Base-by-base conservation (phyloP, 441 rosid species). In the Dalechampia spathulata region DNA sequence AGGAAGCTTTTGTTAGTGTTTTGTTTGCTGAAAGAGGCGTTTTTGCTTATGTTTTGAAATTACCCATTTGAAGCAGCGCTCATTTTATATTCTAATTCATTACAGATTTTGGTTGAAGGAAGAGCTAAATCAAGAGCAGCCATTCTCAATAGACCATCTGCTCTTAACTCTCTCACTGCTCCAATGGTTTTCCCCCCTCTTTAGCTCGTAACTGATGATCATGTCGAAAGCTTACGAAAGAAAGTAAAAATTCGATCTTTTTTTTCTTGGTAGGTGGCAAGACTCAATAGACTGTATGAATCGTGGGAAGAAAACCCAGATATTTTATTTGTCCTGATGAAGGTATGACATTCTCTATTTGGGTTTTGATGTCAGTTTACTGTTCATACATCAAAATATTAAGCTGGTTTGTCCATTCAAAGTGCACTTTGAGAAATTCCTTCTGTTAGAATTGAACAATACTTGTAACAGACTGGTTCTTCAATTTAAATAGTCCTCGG, bases 271-370 rank as follows among this genome's bases (percentile, higher is more conserved):
- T 58, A 93, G 97, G 84, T 75, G 45, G 78, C 74, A 60, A 77
- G 96, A 65, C 70, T 90, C 52, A 78, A 70, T 46, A 84, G 83
- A 74, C 74, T 93, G 26, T 87, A 87, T 53, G 96, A 83, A 56
- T 87, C 91, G 2, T 90, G 99, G 97, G 99, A 93, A 76, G 97
- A 93, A 65, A 93, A 85, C 50, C 83, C 93, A 0, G 83, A 86
- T 63, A 81, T 87, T 43, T 95, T 89, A 1, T 87, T 90, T 76
- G 91, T 90, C 38, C 45, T 81, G 54, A 78, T 90, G 96, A 87
- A 85, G 96, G 96, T 93, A 79, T 58, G 27, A 2, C 45, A 39
- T 58, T 51, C 19, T 10, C 20, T 14, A 14, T 48, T 19, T 21
- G 42, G 40, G 22, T 22, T 50, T n/a, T 26, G n/a, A 39, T 25